Percentiles rank a stretch among this genome's conserved stretches.
Evolutionary conservation across 2,329 filamentous ascomycete species (phyloP).

Genomic region (Ceratocystis variospora): DNA sequence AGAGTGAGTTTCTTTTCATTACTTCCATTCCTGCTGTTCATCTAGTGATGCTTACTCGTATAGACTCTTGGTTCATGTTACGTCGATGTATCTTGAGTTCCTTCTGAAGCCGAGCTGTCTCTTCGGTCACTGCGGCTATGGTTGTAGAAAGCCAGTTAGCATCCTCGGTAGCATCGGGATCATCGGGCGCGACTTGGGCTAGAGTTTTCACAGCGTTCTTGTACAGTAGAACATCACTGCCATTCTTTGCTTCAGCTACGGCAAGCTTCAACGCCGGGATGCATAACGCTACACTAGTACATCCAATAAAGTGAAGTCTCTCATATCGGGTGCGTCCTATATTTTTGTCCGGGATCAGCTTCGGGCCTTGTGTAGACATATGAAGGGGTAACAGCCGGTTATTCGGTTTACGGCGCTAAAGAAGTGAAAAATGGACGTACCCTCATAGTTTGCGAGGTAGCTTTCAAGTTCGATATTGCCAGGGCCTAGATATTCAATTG

Average conservation of each 20-base stretch:
- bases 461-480: constrained; percentile 86
- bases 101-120: constrained; percentile 63
- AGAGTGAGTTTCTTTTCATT: background rate
- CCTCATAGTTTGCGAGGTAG: constrained; percentile 80
- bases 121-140: constrained; percentile 50
- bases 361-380: background rate
- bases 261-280: constrained; percentile 71
- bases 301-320: constrained; percentile 69
- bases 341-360: background rate
- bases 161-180: constrained; percentile 55
- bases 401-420: background rate
- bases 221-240: constrained; percentile 61
- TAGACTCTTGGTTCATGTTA: constrained; percentile 67
- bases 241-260: constrained; percentile 59
- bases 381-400: background rate
- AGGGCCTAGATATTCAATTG: constrained; percentile 37
- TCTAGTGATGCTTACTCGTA: too few relatives aligned
- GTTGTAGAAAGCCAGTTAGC: constrained; percentile 59
- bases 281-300: constrained; percentile 59
- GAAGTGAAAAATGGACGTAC: constrained; percentile 34
- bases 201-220: constrained; percentile 53
- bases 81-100: constrained; percentile 92
- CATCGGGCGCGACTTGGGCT: constrained; percentile 46
- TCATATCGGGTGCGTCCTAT: constrained; percentile 68
- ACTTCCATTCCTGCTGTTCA: too few relatives aligned